Percentiles rank a stretch among this genome's conserved stretches.
Evolutionary conservation across 169 alveolate species (phyloP).

Genomic region (Cryptosporidium andersoni): DNA sequence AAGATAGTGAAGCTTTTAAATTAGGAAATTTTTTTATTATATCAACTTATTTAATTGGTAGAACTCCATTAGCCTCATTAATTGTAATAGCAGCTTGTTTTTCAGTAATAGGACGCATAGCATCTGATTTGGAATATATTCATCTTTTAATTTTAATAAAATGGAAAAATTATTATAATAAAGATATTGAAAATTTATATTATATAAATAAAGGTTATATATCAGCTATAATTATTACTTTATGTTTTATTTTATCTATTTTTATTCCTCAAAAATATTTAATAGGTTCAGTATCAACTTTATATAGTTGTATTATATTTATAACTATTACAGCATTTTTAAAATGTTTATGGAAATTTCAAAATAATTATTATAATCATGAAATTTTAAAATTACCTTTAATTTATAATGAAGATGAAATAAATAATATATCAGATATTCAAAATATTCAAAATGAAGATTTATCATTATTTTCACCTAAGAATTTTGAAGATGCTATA

Average conservation of each 20-base stretch:
- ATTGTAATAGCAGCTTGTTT: conserved; percentile 60
- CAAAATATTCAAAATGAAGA: background rate
- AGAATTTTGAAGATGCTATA: conserved; percentile 2
- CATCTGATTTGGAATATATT: conserved; percentile 46
- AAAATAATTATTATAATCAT: background rate
- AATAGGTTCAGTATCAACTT: conserved; percentile 58
- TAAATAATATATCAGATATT: background rate
- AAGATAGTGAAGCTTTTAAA: conserved; percentile 18
- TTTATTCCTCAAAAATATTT: conserved; percentile 34
- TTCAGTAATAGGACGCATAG: conserved; percentile 54
- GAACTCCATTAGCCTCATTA: conserved; percentile 25
- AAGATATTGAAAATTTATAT: background rate
- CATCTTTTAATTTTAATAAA: conserved; percentile 19
- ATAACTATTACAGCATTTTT: conserved; percentile 37
- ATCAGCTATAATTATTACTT: conserved; percentile 17
- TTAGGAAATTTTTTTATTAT: conserved; percentile 61
- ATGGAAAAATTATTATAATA: conserved; percentile 29
- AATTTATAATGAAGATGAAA: background rate
- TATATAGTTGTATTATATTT: conserved; percentile 43
- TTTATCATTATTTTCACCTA: conserved; percentile 8
- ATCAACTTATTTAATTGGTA: conserved; percentile 47
- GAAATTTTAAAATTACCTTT: background rate
- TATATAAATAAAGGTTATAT: conserved; percentile 24
- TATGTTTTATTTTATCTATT: conserved; percentile 32
- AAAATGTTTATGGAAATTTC: conserved; percentile 46